phyloP scores from a whole-genome alignment of 768 basidiomycete genomes.

The Podaxis sp. region DNA sequence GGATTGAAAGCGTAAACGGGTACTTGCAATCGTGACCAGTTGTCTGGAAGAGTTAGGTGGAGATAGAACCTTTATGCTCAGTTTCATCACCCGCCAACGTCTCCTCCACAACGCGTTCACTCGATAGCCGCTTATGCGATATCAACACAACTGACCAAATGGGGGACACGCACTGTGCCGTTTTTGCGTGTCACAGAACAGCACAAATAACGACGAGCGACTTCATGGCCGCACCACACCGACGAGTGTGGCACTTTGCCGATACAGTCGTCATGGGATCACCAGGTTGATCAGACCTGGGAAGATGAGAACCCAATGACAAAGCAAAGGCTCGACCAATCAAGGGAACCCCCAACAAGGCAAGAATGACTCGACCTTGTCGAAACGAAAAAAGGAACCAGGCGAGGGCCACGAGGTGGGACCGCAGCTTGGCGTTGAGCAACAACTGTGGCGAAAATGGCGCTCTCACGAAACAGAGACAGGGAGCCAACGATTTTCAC shows the following conservation, averaged over 20 bases:
- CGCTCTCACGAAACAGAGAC: conserved; percentile 36
- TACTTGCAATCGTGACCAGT: conserved; percentile 15
- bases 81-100: conserved; percentile 21
- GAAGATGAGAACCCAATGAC: conserved; percentile 21
- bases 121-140: conserved; percentile 19
- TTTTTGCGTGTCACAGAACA: not conserved
- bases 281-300: conserved; percentile 45
- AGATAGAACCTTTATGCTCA: conserved; percentile 9
- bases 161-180: not conserved
- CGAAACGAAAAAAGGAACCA: not conserved
- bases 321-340: conserved; percentile 4
- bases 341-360: conserved; percentile 6
- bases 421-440: not conserved
- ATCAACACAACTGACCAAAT: conserved; percentile 7
- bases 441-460: not conserved
- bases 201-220: not conserved
- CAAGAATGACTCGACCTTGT: conserved; percentile 3
- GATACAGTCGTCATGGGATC: conserved; percentile 12
- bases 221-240: not conserved
- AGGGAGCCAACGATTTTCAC: conserved; percentile 41
- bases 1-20: not conserved
- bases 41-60: conserved; percentile 31
- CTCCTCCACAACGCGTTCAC: conserved; percentile 22
- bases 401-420: not conserved
- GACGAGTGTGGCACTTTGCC: not conserved